Conservation (phyloP, 495 filamentous ascomycete species). For the Neurospora sp. region DNA sequence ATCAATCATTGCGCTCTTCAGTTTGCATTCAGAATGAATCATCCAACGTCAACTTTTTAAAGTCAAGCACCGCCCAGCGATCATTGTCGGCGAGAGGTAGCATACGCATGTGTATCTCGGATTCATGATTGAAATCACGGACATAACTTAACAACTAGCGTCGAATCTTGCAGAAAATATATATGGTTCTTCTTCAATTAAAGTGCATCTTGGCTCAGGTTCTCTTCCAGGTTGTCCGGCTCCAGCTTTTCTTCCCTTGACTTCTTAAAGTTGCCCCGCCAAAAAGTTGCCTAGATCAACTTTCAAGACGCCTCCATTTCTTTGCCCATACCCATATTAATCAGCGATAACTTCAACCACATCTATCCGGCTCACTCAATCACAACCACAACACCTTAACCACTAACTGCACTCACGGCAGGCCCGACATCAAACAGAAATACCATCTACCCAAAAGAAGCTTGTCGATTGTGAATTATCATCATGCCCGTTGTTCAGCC, state of each 20-base stretch:
- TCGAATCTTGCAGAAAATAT: background rate
- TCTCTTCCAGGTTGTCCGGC: background rate
- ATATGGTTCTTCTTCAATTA: background rate
- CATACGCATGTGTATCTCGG: too few relatives aligned
- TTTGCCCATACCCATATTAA: background rate
- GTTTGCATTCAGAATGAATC: background rate
- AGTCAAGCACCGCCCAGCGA: background rate
- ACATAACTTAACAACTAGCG: too few relatives aligned
- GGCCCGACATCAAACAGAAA: background rate
- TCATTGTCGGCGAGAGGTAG: too few relatives aligned
- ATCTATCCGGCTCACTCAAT: background rate
- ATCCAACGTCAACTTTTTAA: background rate
- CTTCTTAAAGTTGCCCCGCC: background rate
- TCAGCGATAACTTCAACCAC: background rate
- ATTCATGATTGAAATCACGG: too few relatives aligned
- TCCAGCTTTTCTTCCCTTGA: background rate
- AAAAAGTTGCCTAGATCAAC: background rate
- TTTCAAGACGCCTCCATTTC: background rate
- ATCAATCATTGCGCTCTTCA: background rate
- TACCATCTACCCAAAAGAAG: background rate
- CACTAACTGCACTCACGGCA: background rate
- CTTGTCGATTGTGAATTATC: background rate
- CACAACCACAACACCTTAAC: background rate
- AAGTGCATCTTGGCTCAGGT: background rate
- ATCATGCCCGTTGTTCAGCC: slow-evolving; percentile 83